Evolutionary conservation across 106 monocot genomes (phyloP).

Genomic region (Posidonia australis): DNA sequence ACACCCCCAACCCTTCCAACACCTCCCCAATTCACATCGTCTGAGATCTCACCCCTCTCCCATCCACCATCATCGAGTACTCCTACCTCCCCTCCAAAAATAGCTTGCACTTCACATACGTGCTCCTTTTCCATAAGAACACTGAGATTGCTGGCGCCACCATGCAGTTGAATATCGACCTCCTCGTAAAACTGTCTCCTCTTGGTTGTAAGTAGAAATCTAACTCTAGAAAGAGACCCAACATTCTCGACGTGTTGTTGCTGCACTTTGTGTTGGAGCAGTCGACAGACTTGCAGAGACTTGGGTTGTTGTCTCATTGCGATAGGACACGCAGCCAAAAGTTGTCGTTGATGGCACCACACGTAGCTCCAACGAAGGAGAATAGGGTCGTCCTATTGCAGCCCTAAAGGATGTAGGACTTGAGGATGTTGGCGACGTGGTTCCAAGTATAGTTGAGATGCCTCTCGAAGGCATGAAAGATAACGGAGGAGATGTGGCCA

Average conservation of each 20-base stretch:
- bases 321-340: constrained; percentile 40
- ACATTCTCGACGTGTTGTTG: constrained; percentile 35
- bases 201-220: constrained; percentile 80
- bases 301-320: constrained; percentile 32
- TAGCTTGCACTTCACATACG: constrained; percentile 62
- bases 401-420: no score
- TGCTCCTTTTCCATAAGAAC: constrained; percentile 72
- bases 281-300: constrained; percentile 42
- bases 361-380: constrained; percentile 64
- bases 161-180: constrained; percentile 94
- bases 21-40: constrained; percentile 29
- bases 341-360: constrained; percentile 43
- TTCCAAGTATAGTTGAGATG: no score
- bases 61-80: constrained; percentile 82
- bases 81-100: constrained; percentile 33
- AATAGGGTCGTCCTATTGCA: constrained; percentile 35
- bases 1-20: constrained; percentile 47
- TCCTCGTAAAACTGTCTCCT: constrained; percentile 80
- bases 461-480: no score
- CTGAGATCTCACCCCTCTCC: constrained; percentile 43
- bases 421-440: no score
- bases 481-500: no score
- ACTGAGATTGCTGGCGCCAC: constrained; percentile 85
- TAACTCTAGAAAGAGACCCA: constrained; percentile 58
- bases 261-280: constrained; percentile 42